phyloP scores from a whole-genome alignment of 371 early-diverging fungal species.

The Aphelidium insulamus region DNA sequence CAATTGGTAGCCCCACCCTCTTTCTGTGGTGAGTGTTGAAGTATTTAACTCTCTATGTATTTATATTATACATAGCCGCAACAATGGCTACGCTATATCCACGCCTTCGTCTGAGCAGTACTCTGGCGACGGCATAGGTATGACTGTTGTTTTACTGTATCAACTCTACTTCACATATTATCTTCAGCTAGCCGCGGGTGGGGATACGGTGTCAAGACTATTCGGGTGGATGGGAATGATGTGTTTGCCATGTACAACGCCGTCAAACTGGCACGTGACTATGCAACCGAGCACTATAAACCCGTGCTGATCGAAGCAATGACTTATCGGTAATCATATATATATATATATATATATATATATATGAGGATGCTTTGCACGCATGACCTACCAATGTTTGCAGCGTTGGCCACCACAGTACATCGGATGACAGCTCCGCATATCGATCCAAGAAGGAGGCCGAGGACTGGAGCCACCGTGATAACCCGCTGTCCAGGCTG shows the following conservation, averaged over 20 bases:
- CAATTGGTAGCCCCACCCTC: slow-evolving; percentile 67
- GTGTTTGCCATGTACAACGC: slow-evolving; percentile 88
- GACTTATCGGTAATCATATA: slow-evolving; percentile 50
- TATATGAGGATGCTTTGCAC: slow-evolving; percentile 1
- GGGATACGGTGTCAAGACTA: slow-evolving; percentile 92
- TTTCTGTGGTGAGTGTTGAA: slow-evolving; percentile 57
- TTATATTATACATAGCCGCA: slow-evolving; percentile 32
- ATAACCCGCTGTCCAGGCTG: slow-evolving; percentile 75
- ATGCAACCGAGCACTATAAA: slow-evolving; percentile 48
- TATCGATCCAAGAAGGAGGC: slow-evolving; percentile 81
- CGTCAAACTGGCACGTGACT: slow-evolving; percentile 53
- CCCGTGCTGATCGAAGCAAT: slow-evolving; percentile 91
- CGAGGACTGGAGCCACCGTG: slow-evolving; percentile 64
- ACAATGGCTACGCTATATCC: slow-evolving; percentile 96
- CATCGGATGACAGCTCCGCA: slow-evolving; percentile 91
- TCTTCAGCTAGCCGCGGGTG: slow-evolving; percentile 43
- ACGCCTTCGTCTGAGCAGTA: slow-evolving; percentile 88
- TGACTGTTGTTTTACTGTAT: too few species aligned
- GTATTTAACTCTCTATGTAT: background rate
- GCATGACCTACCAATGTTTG: too few species aligned
- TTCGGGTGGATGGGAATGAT: slow-evolving; percentile 95
- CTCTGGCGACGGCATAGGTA: slow-evolving; percentile 85
- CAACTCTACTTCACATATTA: background rate
- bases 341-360: background rate
- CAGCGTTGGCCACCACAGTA: slow-evolving; percentile 80